Conservation (phyloP, 805 yeast genomes). For the Yarrowia hollandica region DNA sequence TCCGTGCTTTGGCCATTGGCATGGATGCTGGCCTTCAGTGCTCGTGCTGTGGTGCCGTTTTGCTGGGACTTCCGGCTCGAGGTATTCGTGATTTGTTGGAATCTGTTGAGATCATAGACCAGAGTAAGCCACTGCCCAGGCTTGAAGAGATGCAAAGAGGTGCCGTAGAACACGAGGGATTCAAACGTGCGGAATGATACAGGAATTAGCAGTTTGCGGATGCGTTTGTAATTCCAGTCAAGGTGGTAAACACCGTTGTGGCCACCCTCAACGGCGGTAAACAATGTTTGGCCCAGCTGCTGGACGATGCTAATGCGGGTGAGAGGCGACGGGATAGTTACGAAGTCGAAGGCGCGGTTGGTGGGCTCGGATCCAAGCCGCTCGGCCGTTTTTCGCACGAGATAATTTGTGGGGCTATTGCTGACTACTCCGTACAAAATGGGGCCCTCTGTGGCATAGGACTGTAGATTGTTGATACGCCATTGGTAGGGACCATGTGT, state of each 20-base stretch:
- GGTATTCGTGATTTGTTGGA: neutral
- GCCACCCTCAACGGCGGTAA: conserved; percentile 1
- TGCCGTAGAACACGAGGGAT: neutral
- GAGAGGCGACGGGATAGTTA: conserved; percentile 2
- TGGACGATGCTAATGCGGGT: neutral
- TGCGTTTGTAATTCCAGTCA: conserved; percentile 23
- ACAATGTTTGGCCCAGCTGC: conserved; percentile 21
- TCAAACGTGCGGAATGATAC: neutral
- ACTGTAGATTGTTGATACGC: conserved; percentile 11
- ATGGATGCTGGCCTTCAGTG: too few species aligned
- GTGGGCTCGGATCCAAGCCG: neutral
- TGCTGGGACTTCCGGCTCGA: neutral
- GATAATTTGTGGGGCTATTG: neutral
- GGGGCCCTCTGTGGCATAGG: neutral
- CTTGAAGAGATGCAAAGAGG: conserved; percentile 7
- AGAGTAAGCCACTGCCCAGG: neutral
- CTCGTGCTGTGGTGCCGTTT: neutral
- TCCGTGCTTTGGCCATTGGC: too few species aligned
- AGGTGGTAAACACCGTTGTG: conserved; percentile 13
- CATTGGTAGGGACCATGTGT: neutral
- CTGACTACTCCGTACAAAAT: conserved; percentile 3
- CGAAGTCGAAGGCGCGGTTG: conserved; percentile 12
- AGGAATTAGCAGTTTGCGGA: conserved; percentile 7
- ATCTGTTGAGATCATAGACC: conserved; percentile 2
- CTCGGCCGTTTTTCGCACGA: conserved; percentile 19